Evolutionary conservation across 306 rosid species (phyloP), one percentile per base, ranked within the genome.

Genomic region (Fagus crenata): DNA sequence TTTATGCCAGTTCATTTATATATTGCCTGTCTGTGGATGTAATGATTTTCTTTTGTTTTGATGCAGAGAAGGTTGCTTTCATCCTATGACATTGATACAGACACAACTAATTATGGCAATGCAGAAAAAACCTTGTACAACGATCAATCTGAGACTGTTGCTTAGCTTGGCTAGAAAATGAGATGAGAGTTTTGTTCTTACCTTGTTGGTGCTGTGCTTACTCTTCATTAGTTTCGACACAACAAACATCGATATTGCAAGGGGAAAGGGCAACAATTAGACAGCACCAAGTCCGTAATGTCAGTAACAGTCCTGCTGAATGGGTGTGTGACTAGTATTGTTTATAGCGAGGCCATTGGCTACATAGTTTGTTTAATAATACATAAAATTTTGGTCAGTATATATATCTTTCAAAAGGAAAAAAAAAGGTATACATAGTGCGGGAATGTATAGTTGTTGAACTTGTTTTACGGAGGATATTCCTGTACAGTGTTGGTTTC

Each of bases 21-120:
- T 7, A 49, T 14, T 14, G 40, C 31, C 60, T 61, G 22, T 35
- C 32, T 59, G 1, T 4, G 13, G 59, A 3, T 31, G 39, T 73
- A 49, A 28, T 68, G n/a, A 36, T 53, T 49, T n/a, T 63, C 53
- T 39, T 53, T 17, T 76, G 31, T 14, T 33, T 35, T 82, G 73
- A 56, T 83, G 78, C 94, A 93, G 97, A 89, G 86, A 81, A 89
- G 41, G 85, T 74, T 90, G 81, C 96, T 93, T 32, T 87, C 97
- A 51, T 89, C 96, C 15, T 81, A 89, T 35, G 93, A 87, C 71
- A 79, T 72, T 42, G 92, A 86, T 40, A 67, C 53, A 0, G 92
- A 84, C 74, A 36, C 82, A 60, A 75, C 68, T 69, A 80, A 53
- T 75, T 78, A 64, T 46, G 46, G 80, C 61, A 74, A 75, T 55